Conservation (phyloP, 2,329 filamentous ascomycete species). For the Penicillium sp. region DNA sequence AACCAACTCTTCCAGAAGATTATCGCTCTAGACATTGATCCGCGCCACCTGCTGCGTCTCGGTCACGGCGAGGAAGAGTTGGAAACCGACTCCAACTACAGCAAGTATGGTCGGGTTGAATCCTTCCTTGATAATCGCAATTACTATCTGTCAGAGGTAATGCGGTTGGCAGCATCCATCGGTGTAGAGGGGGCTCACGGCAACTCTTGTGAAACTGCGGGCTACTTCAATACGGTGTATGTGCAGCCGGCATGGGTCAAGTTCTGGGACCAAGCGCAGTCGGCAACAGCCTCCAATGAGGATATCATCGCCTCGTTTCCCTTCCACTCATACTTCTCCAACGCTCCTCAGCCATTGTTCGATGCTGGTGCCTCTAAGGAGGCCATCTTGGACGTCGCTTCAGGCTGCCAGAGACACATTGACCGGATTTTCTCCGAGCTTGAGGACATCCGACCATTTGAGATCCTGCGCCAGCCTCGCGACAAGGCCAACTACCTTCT, state of each 20-base stretch:
- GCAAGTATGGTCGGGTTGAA: constrained; percentile 90
- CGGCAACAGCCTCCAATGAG: constrained; percentile 52
- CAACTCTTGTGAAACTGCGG: constrained; percentile 91
- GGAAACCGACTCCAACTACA: constrained; percentile 77
- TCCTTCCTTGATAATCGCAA: constrained; percentile 87
- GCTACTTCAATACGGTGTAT: constrained; percentile 93
- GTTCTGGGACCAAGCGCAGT: constrained; percentile 64
- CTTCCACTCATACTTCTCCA: constrained; percentile 80
- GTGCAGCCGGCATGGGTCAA: constrained; percentile 81
- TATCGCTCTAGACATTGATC: constrained; percentile 89
- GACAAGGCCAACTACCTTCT: constrained; percentile 96
- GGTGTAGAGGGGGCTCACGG: constrained; percentile 89
- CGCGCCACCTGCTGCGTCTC: constrained; percentile 83
- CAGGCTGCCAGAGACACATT: constrained; percentile 84
- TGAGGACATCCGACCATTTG: constrained; percentile 89
- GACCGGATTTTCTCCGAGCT: constrained; percentile 86
- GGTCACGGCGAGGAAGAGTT: constrained; percentile 95
- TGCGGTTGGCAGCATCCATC: constrained; percentile 77
- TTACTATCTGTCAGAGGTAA: constrained; percentile 73
- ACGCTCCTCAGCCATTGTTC: constrained; percentile 83
- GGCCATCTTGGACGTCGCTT: constrained; percentile 66
- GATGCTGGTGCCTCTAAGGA: constrained; percentile 60
- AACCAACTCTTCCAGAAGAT: constrained; percentile 99
- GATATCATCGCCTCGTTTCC: constrained; percentile 73
- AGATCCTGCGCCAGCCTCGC: constrained; percentile 78